Evolutionary conservation across 2,329 filamentous ascomycete species (phyloP), one percentile per base, ranked within the genome.

Genomic region (Pseudogymnoascus sp.): DNA sequence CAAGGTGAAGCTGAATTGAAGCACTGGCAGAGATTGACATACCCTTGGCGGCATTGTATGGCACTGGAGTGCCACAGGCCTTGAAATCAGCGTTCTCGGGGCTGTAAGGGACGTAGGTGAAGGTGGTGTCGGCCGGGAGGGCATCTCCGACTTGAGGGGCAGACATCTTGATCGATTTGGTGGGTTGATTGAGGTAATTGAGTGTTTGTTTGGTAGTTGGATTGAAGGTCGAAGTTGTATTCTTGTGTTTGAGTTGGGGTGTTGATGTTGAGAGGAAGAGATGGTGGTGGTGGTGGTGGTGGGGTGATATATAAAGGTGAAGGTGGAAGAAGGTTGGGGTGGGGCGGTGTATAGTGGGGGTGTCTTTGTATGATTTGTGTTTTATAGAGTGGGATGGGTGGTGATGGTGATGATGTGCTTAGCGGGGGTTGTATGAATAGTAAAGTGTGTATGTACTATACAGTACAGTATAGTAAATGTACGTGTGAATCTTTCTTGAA

Each of bases 61-160:
- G 82, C 72, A 87, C 82, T 64, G 91, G 90, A 63, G 88, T 82
- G 68, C 92, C 92, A 76, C 92, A 96, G 65, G 83, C 79, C 61
- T 84, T 89, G 69, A 95, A 83, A 67, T 83, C 81, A 66, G 82
- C 78, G 59, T 79, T 82, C 70, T 93, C 89, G 62, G 82, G 78
- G 12, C 85, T 82, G 75, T 90, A 90, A 65, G 90, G 87, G 68
- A 94, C 84, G 82, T 92, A 94, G 71, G 85, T 88, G 82, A 97
- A 97, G 75, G 81, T 80, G 65, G 96, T 87, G 69, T 83, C 88
- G 69, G 86, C 79, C 69, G 92, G 92, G 82, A 97, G 93, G 74
- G 80, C 79, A 75, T 96, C 90, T 73, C 92, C 92, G 74, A 83
- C 82, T 75, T 92, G 87, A 76, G 94, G 83, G 75, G 55, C 55